Base-by-base conservation (phyloP, 1,139 yeast genomes). In the Lizanozyma gosingica region DNA sequence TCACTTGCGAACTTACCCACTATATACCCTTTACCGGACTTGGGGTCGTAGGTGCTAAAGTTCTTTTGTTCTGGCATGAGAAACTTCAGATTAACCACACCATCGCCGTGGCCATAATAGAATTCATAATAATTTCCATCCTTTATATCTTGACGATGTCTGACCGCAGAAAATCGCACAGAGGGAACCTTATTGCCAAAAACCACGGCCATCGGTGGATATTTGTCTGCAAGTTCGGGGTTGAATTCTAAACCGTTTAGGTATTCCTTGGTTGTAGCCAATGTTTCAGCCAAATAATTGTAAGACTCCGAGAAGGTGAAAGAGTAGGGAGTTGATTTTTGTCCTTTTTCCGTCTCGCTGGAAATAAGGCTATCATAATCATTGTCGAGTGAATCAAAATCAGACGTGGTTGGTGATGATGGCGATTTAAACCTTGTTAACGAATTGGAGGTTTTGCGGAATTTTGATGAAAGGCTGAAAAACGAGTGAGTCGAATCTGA, bases 51-150 rank as follows among this genome's bases (percentile, higher is more conserved):
- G 18, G 49, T 50, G 0, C 72, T 63, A 53, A 82, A 87, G 0
- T 94, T 94, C 47, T 71, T 69, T 18, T 66, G 62, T 51, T 82
- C 83, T 0, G 97, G 96, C 78, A 87, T 76, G 35, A 85, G 60
- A 81, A 90, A 82, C 47, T 77, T 77, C 50, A 82, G 86, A 58
- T 85, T 87, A 1, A 87, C 84, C 14, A 88, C 96, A 32, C 97
- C 97, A 55, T 88, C 97, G 4, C 97, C 97, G 8, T 88, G 88
- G 0, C 95, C 95, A 55, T 85, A 87, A 50, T 73, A 76, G 50
- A 86, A 82, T 49, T 84, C 81, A 47, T 75, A 78, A 59, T 84
- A 88, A 47, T 78, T 75, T 4, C 95, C 95, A 33, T 72, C 71
- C 46, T 65, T 70, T 43, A 88, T 80, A 39, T 78, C 92, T 18